Percentiles rank a stretch among this genome's conserved stretches.
phyloP scores from a whole-genome alignment of 2,329 filamentous ascomycete genomes.

The Stagonosporopsis vannaccii region DNA sequence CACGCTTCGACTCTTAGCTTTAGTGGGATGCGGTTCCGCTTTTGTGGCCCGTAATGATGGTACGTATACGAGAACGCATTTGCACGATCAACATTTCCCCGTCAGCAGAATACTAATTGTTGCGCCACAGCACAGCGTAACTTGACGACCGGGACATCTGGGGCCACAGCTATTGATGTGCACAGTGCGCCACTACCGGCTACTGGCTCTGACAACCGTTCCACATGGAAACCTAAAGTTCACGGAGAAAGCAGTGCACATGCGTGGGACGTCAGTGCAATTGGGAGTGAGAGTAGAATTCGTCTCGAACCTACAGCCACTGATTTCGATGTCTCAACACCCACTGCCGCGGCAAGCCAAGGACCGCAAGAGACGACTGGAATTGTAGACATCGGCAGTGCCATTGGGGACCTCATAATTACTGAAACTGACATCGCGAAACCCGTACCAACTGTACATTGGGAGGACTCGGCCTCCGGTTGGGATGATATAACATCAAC shows the following conservation, averaged over 20 bases:
- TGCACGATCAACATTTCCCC: background rate
- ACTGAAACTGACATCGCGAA: background rate
- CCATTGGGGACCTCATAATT: background rate
- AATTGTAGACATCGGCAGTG: background rate
- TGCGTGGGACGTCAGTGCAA: background rate
- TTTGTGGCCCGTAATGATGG: background rate
- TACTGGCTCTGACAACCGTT: background rate
- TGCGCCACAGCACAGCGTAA: constrained; percentile 1
- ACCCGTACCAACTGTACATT: background rate
- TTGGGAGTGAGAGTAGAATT: background rate
- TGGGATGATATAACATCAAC: background rate
- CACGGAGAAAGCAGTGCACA: background rate
- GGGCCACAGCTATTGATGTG: background rate
- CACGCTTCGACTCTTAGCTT: background rate
- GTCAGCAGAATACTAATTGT: background rate
- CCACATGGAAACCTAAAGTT: background rate
- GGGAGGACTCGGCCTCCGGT: background rate
- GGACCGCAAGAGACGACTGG: background rate
- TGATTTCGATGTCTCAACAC: background rate
- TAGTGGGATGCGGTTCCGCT: background rate
- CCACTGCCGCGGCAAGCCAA: background rate
- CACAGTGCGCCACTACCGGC: background rate
- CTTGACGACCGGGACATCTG: background rate
- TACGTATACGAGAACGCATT: background rate
- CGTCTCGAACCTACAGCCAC: background rate